Base-by-base conservation (phyloP, 2,329 filamentous ascomycete genomes). In the Trematosphaeria pertusa region DNA sequence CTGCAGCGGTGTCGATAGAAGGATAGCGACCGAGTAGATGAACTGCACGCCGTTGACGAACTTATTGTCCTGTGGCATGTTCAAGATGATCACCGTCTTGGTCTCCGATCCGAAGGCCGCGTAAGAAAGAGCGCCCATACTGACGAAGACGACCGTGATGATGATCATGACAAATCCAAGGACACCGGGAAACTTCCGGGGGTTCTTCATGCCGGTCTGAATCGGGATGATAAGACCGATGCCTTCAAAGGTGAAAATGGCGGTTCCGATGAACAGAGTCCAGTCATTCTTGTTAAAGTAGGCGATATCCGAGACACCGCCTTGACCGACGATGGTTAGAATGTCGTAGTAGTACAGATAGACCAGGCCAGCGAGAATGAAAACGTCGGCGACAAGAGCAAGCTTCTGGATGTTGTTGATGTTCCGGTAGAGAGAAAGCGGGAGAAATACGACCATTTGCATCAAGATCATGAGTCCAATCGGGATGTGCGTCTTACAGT, bases 191-290 rank as follows among this genome's bases (percentile, higher is more conserved):
- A 99, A 99, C 70, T 96, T 93, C 56, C 86, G 80, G 0, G 93
- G 95, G 32, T 92, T 81, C 67, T 87, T 89, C 94, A 99, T 99
- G 17, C 92, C 95, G 65, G 95, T 92, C 73, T 99, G 95, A 50
- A 99, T 97, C 0, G 95, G 94, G 53, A 99, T 97, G 72, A 99
- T 95, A 37, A 99, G 84, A 10, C 94, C 95, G 51, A 99, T 95
- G 20, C 94, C 94, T 70, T 99, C 94, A 67, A 97, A 99, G 0
- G 94, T 97, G 76, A 99, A 99, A 69, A 99, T 97, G 20, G 95
- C 94, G 0, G 95, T 99, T 52, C 94, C 95, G 62, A 99, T 99
- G 71, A 99, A 97, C 4, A 99, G 81, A 0, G 94, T 96, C 94
- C 95, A 99, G 70, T 91, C 87, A 50, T 88, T 85, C 31, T 87